Evolutionary conservation across 2,329 filamentous ascomycete species (phyloP), one percentile per base, ranked within the genome.

Genomic region (Pochonia chlamydosporia): DNA sequence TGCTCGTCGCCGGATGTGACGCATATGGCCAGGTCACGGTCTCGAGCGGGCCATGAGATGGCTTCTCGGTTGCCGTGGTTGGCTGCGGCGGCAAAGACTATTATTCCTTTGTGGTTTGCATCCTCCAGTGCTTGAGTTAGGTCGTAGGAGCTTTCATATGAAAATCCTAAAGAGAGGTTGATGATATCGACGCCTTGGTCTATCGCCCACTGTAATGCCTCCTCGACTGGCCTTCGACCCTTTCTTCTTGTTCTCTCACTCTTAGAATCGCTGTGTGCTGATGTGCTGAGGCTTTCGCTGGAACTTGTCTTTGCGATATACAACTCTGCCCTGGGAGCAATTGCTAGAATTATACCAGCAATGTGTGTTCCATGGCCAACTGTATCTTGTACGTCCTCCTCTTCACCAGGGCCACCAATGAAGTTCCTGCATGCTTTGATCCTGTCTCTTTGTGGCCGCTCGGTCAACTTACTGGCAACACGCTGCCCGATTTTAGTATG

Each of bases 131-230:
- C 42, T 14, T 30, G 26, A 3, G 44, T 49, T 13, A 53, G 44
- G 2, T 53, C 47, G 26, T 49, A 51, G 10, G 49, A 53, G 18
- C 51, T 46, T 1, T 40, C 43, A n/a, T 43, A 31, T 1, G 41
- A n/a, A 25, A 53, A 53, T 0, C 51, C 51, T 20, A 53, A 46
- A 18, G 51, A 53, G 36, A 53, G 48, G 26, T 53, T 53, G 44
- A 53, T 40, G 31, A 52, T 52, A 3, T 52, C 45, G 4, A 53
- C 47, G 3, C 46, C 24, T 14, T 49, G 48, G 8, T 49, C 47
- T 18, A 52, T 53, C 3, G 49, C 51, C 49, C 51, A 53, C 16
- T 41, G 40, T 16, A 53, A 31, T 13, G 51, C 51, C 33, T 28
- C 45, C 16, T 25, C 23, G 6, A 44, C 43, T 7, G 43, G 43